A percentile compares a stretch with the other conserved stretches of the same genome.
phyloP scores from a whole-genome alignment of 208 protist species.

The Trypanosomatidae sp. region DNA sequence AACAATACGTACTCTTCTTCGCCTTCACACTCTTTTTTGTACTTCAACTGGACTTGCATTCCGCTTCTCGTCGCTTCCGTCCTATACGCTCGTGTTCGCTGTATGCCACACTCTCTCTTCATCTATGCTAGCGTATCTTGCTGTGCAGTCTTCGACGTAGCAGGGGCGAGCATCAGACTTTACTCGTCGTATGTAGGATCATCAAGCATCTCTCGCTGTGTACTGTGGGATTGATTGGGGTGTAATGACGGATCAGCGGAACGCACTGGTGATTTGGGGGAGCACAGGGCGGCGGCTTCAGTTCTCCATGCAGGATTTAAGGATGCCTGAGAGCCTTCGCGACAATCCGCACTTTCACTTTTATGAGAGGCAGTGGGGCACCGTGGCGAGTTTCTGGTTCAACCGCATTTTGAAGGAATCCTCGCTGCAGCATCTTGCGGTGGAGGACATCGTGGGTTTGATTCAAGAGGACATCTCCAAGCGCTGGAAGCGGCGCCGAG shows the following conservation, averaged over 20 bases:
- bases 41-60: not conserved
- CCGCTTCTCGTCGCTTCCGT: not conserved
- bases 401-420: conserved; percentile 78
- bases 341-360: conserved; percentile 53
- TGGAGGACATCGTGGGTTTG: conserved; percentile 49
- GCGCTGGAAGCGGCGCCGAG: conserved; percentile 51
- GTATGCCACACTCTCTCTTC: not conserved
- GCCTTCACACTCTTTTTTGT: not conserved
- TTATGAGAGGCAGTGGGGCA: conserved; percentile 81
- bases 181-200: not conserved
- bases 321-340: conserved; percentile 62
- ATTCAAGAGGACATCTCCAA: conserved; percentile 69
- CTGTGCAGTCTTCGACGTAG: not conserved
- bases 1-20: not conserved
- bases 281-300: conserved; percentile 72
- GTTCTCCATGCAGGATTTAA: conserved; percentile 67
- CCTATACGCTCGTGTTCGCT: not conserved
- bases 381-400: conserved; percentile 71
- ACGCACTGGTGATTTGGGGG: conserved; percentile 71
- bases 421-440: conserved; percentile 52
- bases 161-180: not conserved
- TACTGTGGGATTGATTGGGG: not conserved
- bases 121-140: not conserved
- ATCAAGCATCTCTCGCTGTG: not conserved
- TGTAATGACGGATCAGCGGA: conserved; percentile 22